phyloP scores from a whole-genome alignment of 108 stramenopile species.

The Pseudonitzschia multistriata region DNA sequence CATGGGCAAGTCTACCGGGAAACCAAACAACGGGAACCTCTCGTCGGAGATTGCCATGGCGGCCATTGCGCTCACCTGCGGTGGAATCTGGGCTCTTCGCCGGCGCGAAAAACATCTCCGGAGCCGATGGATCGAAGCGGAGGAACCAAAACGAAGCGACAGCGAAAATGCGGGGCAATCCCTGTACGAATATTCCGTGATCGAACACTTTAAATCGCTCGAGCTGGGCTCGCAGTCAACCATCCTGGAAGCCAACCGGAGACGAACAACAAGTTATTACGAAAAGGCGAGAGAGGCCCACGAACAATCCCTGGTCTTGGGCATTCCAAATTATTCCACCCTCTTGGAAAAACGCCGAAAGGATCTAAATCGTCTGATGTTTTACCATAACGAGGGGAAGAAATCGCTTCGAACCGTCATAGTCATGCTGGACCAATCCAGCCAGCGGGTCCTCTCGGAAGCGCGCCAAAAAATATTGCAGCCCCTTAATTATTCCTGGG shows the following conservation, averaged over 20 bases:
- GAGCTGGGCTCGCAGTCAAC: conserved; percentile 28
- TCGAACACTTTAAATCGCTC: conserved; percentile 41
- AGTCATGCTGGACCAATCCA: conserved; percentile 45
- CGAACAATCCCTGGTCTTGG: conserved; percentile 32
- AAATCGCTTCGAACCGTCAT: conserved; percentile 54
- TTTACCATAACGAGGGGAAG: conserved; percentile 38
- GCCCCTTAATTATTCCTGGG: conserved; percentile 39
- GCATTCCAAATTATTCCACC: conserved; percentile 18
- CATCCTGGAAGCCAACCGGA: conserved; percentile 50
- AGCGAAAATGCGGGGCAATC: conserved; percentile 23
- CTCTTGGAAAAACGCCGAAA: conserved; percentile 31
- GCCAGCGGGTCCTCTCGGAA: conserved; percentile 31
- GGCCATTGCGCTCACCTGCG: not conserved
- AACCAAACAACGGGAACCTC: no score
- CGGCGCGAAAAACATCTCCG: conserved; percentile 5
- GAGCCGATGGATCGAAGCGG: conserved; percentile 2
- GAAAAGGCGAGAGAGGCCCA: conserved; percentile 45
- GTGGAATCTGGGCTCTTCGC: conserved; percentile 4
- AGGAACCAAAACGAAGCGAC: not conserved
- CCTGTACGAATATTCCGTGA: conserved; percentile 36
- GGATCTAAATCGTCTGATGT: conserved; percentile 28
- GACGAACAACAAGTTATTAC: conserved; percentile 45
- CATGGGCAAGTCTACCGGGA: no score
- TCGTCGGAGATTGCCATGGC: conserved; percentile 9
- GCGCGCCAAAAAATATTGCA: conserved; percentile 41